Evolutionary conservation across 805 yeast genomes (phyloP).

Genomic region (Pichia nanzhaoensis): DNA sequence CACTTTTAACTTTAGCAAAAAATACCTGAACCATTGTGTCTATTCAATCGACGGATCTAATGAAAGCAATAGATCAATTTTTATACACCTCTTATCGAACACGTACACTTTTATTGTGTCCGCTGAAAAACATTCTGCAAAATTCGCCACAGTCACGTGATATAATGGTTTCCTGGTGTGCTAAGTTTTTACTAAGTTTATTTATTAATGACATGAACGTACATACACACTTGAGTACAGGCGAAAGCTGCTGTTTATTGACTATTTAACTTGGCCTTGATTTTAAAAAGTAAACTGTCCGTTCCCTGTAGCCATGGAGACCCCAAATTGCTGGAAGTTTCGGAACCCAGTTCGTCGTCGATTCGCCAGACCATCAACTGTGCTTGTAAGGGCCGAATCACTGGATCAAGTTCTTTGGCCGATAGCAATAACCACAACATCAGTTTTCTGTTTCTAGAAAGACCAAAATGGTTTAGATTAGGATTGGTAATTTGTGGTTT

Average conservation of each 20-base stretch:
- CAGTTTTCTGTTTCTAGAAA: constrained; percentile 63
- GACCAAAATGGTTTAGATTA: constrained; percentile 40
- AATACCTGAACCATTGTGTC: constrained; percentile 28
- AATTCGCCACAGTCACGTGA: too few species aligned
- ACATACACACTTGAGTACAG: too few species aligned
- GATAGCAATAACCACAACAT: constrained; percentile 73
- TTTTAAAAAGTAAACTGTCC: constrained; percentile 19
- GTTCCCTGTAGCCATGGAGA: constrained; percentile 24
- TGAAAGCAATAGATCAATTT: too few species aligned
- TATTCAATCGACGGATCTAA: too few species aligned
- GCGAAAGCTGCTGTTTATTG: too few species aligned
- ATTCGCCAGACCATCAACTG: constrained; percentile 20
- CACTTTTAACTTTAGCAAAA: constrained; percentile 61
- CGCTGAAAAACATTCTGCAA: too few species aligned
- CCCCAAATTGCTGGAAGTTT: neutral
- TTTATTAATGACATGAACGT: too few species aligned
- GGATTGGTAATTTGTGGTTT: constrained; percentile 32
- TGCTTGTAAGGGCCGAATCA: constrained; percentile 22
- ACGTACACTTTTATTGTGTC: too few species aligned
- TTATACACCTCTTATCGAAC: too few species aligned
- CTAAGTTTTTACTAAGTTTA: too few species aligned
- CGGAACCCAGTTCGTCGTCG: constrained; percentile 12
- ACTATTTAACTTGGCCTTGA: constrained; percentile 15
- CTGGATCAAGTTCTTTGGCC: constrained; percentile 58
- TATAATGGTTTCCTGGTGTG: too few species aligned